Base-by-base conservation (phyloP, 768 basidiomycete species). In the Punctularia strigosozonata region DNA sequence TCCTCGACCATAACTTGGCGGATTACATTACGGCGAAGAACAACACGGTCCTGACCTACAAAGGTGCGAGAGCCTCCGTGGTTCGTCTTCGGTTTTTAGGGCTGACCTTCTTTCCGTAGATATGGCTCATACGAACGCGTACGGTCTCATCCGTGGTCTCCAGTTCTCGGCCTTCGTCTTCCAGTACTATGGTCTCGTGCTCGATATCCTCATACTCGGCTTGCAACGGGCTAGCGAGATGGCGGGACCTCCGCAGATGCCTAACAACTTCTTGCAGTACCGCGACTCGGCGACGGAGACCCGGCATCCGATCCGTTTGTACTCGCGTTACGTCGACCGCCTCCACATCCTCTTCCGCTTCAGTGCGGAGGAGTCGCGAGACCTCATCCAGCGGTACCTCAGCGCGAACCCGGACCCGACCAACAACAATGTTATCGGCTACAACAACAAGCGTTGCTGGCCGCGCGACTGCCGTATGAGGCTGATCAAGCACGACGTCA, bases 11-110 rank as follows among this genome's bases (percentile, higher is more conserved):
- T 69, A 99, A 99, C 57, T 57, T 99, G 66, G 95, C 95, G 17
- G 94, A 98, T 53, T 99, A 99, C 58, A 98, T 97, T 55, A 99
- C 95, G 3, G 86, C 91, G 15, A 98, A 98, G 76, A 98, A 98
- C 66, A 98, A 98, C 59, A 91, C 87, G 0, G 83, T 85, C 5
- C 58, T 92, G 51, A 94, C 90, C 0, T 94, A 92, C 67, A 94
- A 94, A 65, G 73, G 70, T 71, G 45, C 37, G 53, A 34, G 13
- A n/a, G 38, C 4, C 21, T 18, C 13, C 10, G 22, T 25, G 10
- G 14, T 8, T 26, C 33, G 25, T n/a, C n/a, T n/a, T n/a, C n/a
- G n/a, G n/a, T n/a, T 7, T 19, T 6, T 12, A 14, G 26, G 32
- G 6, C 5, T 39, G 22, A 45, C 45, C 12, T 28, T 13, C n/a